Evolutionary conservation across 164 flowering plant genomes (phyloP), one percentile per base, ranked within the genome.

Genomic region (Dillenia suffruticosa): DNA sequence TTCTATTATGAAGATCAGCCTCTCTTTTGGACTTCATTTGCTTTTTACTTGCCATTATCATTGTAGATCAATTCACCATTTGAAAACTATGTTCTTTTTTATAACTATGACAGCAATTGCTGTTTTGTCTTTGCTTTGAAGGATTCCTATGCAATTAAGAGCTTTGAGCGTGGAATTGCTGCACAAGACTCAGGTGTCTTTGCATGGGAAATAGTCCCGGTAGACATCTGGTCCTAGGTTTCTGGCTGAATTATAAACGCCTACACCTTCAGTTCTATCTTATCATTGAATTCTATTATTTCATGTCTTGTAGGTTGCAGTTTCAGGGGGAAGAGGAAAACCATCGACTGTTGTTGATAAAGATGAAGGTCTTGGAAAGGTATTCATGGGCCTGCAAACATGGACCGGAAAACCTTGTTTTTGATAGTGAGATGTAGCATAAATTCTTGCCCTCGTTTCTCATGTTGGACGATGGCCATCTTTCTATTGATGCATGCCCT

Each of bases 111-210:
- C 40, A 32, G 40, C 40, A 32, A 32, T 32, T 32, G 40, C 40
- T 32, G 7, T 32, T 32, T 32, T 32, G 40, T 32, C 40, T 32
- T 32, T 32, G 6, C 40, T 4, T 45, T 59, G 53, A 66, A 83
- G 97, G 99, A 94, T 79, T 64, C 80, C 56, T 90, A 65, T 83
- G 92, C 94, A 59, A 71, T 90, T 63, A 85, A 74, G 68, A 93
- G 98, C 71, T 93, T 88, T 77, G 89, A 89, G 66, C 92, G 97
- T 60, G 97, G 95, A 61, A 83, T 87, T 79, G 87, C 92, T 71
- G 97, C 98, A 70, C 82, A 78, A 72, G 74, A 72, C 14, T 61
- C 68, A 72, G 91, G 91, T 60, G 85, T 87, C 46, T 90, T 90
- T 74, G 57, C 85, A 58, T 90, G 96, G 95, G 97, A 93, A 77